Evolutionary conservation across 2,329 filamentous ascomycete species (phyloP), one percentile per base, ranked within the genome.

Genomic region (Arthrobotrys sinensis): DNA sequence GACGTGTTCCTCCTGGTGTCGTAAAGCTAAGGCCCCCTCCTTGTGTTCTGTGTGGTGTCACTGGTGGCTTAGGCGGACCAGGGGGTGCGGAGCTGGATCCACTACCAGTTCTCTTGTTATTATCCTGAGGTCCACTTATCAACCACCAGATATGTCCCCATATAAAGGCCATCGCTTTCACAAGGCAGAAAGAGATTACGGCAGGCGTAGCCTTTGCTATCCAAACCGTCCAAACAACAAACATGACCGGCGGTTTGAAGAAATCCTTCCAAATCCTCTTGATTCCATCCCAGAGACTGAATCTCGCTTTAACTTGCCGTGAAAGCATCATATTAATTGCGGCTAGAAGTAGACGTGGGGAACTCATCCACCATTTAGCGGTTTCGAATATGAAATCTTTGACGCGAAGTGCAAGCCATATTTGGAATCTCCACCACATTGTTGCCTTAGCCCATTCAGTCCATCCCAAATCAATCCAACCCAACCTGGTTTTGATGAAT

Each of bases 1-100:
- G 21, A 14, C 60, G 60, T 3, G 50, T 68, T 7, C 65, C 65
- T 36, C 65, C 65, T 8, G 50, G 50, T n/a, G 65, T 34, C 8
- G 14, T 24, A 34, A 46, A 34, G 14, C 28, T 28, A 6, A 14
- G 14, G 10, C 16, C 38, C 12, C 45, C n/a, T n/a, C 50, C 52
- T 11, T 11, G 5, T 36, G 8, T 57, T 34, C 28, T 8, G n/a
- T 14, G 60, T 4, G 60, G 60, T 12, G 48, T 55, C 6, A 4
- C 1, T 14, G 45, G 46, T 3, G 46, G 10, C 11, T 14, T 11
- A 14, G 55, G 34, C n/a, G 34, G 28, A 2, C 11, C 14, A n/a
- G 45, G 45, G 4, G 43, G n/a, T 4, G 8, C 43, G 0, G 45
- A 38, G 1, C 10, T n/a, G 10, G 3, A 16, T 16, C 32, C 1